Percentiles rank a stretch among this genome's conserved stretches.
Conservation (phyloP, 73 alveolate genomes). For the Paramecium bursaria region DNA sequence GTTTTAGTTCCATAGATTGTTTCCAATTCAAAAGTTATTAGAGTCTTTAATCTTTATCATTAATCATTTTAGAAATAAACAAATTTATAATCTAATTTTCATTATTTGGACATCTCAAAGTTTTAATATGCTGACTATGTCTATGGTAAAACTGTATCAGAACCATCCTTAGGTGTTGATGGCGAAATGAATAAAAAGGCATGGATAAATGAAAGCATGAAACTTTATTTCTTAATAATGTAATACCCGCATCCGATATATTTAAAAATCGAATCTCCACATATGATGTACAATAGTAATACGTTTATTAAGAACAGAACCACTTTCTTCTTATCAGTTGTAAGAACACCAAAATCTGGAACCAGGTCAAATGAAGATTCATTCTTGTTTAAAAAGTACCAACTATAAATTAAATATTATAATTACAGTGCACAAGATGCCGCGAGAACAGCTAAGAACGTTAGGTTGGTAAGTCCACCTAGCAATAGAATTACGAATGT, state of each 20-base stretch:
- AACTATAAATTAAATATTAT: neutral
- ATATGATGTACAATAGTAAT: slow-evolving; percentile 14
- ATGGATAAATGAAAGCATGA: slow-evolving; percentile 33
- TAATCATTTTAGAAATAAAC: too few species aligned
- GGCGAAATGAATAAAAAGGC: slow-evolving; percentile 33
- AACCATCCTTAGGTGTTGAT: too few species aligned
- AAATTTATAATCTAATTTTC: too few species aligned
- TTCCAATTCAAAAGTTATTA: too few species aligned
- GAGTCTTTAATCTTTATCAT: too few species aligned
- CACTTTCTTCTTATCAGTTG: slow-evolving; percentile 41
- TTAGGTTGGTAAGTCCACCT: slow-evolving; percentile 45
- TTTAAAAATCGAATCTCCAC: slow-evolving; percentile 57
- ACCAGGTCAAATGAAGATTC: neutral
- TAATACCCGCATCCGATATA: slow-evolving; percentile 50
- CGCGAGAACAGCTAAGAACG: neutral
- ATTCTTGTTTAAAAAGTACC: slow-evolving; percentile 9
- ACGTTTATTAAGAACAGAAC: slow-evolving; percentile 36
- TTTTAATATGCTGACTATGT: too few species aligned
- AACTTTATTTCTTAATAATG: neutral
- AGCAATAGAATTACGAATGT: slow-evolving; percentile 11
- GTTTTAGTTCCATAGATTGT: too few species aligned
- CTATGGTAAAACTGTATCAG: too few species aligned
- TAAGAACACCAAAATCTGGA: neutral
- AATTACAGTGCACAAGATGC: slow-evolving; percentile 12
- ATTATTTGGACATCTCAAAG: too few species aligned